Percentiles rank a stretch among this genome's conserved stretches.
These are phyloP conservation scores for Neoscytalidium dimidiatum DNA, from an alignment of 2,329 filamentous ascomycete species.

Conservation along the genomic window DNA sequence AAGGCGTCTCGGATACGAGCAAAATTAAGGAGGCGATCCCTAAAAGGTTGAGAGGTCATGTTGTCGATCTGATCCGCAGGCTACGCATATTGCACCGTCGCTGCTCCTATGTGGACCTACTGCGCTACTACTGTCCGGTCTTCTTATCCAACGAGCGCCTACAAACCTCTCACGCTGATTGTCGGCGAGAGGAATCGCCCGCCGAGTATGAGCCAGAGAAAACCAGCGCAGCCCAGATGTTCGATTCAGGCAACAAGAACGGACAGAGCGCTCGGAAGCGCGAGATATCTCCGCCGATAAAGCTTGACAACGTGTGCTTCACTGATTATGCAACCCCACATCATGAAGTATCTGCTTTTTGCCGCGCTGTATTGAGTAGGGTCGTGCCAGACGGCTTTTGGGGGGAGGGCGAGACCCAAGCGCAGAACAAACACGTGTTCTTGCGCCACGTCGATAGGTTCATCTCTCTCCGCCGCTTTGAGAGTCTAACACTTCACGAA, in stretches of 20 bases:
- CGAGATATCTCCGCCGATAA: neutral
- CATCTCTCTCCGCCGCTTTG: constrained; percentile 74
- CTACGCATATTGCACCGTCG: constrained; percentile 70
- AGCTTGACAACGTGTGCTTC: constrained; percentile 38
- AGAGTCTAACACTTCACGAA: constrained; percentile 77
- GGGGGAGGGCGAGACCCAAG: constrained; percentile 58
- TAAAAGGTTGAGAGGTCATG: constrained; percentile 67
- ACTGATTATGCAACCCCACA: constrained; percentile 68
- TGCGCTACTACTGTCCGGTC: constrained; percentile 72
- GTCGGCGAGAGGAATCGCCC: neutral
- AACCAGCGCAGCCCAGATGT: neutral
- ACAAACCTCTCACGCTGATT: neutral
- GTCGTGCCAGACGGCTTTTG: constrained; percentile 77
- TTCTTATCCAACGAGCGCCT: neutral
- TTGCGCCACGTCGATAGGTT: constrained; percentile 75
- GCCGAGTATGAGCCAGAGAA: neutral
- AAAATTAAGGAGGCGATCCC: constrained; percentile 52
- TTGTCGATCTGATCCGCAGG: constrained; percentile 61
- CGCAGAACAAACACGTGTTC: constrained; percentile 63
- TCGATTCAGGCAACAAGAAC: neutral
- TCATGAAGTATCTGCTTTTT: constrained; percentile 80
- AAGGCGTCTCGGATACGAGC: constrained; percentile 24
- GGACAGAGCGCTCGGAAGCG: neutral
- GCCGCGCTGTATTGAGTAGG: constrained; percentile 70
- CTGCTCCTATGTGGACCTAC: constrained; percentile 77